phyloP scores from a whole-genome alignment of 2,329 filamentous ascomycete genomes.

The Teratosphaeria zuluensis region DNA sequence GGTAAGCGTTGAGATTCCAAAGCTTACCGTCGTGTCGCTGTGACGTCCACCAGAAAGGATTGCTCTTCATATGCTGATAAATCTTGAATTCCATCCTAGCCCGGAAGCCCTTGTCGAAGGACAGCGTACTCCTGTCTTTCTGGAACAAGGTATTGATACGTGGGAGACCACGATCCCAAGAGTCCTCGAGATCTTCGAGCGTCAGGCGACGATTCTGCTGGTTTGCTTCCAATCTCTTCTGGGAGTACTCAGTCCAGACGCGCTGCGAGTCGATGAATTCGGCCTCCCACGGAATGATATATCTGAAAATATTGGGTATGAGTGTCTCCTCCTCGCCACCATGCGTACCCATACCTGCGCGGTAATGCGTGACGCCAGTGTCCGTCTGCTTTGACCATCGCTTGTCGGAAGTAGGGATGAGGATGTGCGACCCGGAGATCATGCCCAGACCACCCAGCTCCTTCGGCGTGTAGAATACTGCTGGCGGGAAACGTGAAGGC shows the following conservation, averaged over 20 bases:
- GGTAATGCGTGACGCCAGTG: conserved; percentile 91
- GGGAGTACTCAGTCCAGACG: conserved; percentile 98
- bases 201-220: conserved; percentile 93
- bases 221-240: conserved; percentile 93
- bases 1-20: conserved; percentile 93
- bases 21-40: conserved; percentile 94
- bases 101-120: conserved; percentile 97
- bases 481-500: conserved; percentile 95
- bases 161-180: conserved; percentile 93
- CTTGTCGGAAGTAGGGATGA: conserved; percentile 96
- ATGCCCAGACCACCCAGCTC: conserved; percentile 94
- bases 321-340: conserved; percentile 87
- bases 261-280: conserved; percentile 98
- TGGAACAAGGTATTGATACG: conserved; percentile 99
- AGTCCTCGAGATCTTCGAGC: conserved; percentile 92
- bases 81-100: conserved; percentile 94
- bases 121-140: conserved; percentile 91
- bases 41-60: conserved; percentile 25
- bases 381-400: conserved; percentile 98
- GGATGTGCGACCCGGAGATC: conserved; percentile 96
- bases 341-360: conserved; percentile 84
- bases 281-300: conserved; percentile 98
- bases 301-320: conserved; percentile 98
- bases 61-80: conserved; percentile 83
- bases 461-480: conserved; percentile 98